A percentile compares a stretch with the other conserved stretches of the same genome.
phyloP scores from a whole-genome alignment of 306 rosid genomes.

The Ziziphus jujuba region DNA sequence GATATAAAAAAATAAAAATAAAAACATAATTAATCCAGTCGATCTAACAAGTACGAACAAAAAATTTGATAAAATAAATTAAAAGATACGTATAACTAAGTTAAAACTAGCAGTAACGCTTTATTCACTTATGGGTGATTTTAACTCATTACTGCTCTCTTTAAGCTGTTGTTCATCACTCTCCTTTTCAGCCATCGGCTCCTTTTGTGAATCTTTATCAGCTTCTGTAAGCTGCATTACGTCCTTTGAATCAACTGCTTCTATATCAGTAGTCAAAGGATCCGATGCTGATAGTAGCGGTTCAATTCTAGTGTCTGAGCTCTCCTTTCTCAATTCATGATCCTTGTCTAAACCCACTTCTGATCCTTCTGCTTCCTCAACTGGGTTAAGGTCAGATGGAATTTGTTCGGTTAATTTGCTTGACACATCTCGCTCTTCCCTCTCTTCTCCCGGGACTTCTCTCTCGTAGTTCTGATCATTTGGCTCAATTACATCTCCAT shows the following conservation, averaged over 20 bases:
- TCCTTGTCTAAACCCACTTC: constrained; percentile 20
- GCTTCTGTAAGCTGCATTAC: constrained; percentile 6
- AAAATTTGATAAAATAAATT: no score
- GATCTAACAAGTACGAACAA: no score
- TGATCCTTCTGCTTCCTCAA: constrained; percentile 31
- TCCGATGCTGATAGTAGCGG: constrained; percentile 24
- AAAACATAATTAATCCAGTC: no score
- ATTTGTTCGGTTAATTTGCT: constrained; percentile 33
- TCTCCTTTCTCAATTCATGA: constrained; percentile 18
- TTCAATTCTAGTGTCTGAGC: constrained; percentile 15
- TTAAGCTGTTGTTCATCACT: constrained; percentile 17
- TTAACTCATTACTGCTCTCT: constrained; percentile 12
- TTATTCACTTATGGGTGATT: constrained; percentile 10
- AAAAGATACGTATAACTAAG: neutral
- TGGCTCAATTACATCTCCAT: constrained; percentile 16
- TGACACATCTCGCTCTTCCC: neutral
- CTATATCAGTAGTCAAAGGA: constrained; percentile 8
- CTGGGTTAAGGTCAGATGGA: constrained; percentile 29
- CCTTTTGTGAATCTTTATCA: constrained; percentile 24
- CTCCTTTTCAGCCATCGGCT: constrained; percentile 25
- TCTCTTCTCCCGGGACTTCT: constrained; percentile 21
- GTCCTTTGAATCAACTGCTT: neutral
- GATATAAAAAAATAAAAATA: no score
- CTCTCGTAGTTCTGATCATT: constrained; percentile 17
- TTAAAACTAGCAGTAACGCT: constrained; percentile 7